Evolutionary conservation across 2,329 filamentous ascomycete species (phyloP).

Genomic region (Thelonectria olida): DNA sequence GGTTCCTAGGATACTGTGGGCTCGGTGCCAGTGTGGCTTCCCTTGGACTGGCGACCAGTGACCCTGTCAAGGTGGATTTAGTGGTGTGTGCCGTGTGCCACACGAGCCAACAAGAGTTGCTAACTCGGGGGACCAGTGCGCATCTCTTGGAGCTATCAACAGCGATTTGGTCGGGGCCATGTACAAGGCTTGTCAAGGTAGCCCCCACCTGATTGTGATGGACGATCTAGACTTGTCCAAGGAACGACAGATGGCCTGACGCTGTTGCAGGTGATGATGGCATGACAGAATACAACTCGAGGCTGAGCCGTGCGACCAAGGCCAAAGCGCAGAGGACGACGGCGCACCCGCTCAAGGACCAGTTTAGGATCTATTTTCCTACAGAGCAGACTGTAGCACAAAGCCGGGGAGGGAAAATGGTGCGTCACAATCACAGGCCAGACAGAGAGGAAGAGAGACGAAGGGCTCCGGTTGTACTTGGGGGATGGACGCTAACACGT

Average conservation of each 20-base stretch:
- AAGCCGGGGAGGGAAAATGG: constrained; percentile 70
- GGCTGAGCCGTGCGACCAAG: constrained; percentile 43
- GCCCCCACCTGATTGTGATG: constrained; percentile 14
- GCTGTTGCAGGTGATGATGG: constrained; percentile 46
- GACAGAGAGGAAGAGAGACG: constrained; percentile 37
- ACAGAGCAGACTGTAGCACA: constrained; percentile 72
- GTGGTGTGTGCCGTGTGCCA: constrained; percentile 60
- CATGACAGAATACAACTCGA: constrained; percentile 55
- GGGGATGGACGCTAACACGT: constrained; percentile 31
- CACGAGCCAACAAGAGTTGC: constrained; percentile 19
- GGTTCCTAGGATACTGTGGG: constrained; percentile 72
- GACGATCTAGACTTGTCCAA: constrained; percentile 26
- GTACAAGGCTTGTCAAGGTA: constrained; percentile 65
- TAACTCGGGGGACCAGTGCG: constrained; percentile 61
- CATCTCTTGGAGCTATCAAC: constrained; percentile 83
- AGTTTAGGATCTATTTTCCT: constrained; percentile 83
- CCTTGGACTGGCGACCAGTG: constrained; percentile 67
- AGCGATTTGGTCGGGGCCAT: constrained; percentile 69
- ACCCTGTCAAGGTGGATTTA: constrained; percentile 75
- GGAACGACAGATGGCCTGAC: constrained; percentile 15
- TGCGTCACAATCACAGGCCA: constrained; percentile 43
- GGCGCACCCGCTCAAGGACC: constrained; percentile 49
- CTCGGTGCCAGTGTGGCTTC: constrained; percentile 72
- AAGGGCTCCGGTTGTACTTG: constrained; percentile 18
- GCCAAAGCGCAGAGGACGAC: constrained; percentile 27